phyloP scores from a whole-genome alignment of 768 basidiomycete species.

The Mycena capillaripes region DNA sequence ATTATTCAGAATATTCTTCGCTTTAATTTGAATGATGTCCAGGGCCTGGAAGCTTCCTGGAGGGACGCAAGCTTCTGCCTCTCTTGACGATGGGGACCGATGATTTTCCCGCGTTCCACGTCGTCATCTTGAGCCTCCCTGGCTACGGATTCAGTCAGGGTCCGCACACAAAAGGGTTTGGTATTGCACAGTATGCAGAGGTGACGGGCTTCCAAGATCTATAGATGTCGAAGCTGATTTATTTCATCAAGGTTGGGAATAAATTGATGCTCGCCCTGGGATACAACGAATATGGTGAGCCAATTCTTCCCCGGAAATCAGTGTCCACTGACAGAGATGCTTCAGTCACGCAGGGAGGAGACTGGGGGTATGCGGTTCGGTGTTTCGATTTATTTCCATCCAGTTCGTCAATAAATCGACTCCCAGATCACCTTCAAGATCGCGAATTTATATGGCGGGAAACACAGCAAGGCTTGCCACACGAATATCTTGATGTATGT shows the following conservation, averaged over 20 bases:
- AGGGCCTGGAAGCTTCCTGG: neutral
- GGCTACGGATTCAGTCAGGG: conserved; percentile 74
- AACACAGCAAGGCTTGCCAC: conserved; percentile 24
- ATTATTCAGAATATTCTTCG: neutral
- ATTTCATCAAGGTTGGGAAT: neutral
- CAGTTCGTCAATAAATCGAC: neutral
- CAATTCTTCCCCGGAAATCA: neutral
- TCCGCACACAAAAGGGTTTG: conserved; percentile 65
- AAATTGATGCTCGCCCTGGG: neutral
- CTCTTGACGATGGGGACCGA: conserved; percentile 57
- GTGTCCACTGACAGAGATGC: neutral
- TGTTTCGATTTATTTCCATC: neutral
- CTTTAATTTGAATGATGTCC: neutral
- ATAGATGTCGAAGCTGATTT: neutral
- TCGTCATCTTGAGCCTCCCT: conserved; percentile 72
- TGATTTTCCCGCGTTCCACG: conserved; percentile 69
- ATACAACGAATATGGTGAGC: conserved; percentile 23
- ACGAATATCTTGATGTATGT: conserved; percentile 18
- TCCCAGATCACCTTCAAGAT: conserved; percentile 17
- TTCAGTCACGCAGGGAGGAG: conserved; percentile 12
- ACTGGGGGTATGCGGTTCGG: neutral
- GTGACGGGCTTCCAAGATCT: conserved; percentile 34
- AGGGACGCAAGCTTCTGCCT: conserved; percentile 63
- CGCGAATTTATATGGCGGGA: conserved; percentile 18
- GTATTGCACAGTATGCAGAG: conserved; percentile 59